Evolutionary conservation across 139 green algal species (phyloP), one percentile per base, ranked within the genome.

Genomic region (Auxenochlorella pyrenoidosa): DNA sequence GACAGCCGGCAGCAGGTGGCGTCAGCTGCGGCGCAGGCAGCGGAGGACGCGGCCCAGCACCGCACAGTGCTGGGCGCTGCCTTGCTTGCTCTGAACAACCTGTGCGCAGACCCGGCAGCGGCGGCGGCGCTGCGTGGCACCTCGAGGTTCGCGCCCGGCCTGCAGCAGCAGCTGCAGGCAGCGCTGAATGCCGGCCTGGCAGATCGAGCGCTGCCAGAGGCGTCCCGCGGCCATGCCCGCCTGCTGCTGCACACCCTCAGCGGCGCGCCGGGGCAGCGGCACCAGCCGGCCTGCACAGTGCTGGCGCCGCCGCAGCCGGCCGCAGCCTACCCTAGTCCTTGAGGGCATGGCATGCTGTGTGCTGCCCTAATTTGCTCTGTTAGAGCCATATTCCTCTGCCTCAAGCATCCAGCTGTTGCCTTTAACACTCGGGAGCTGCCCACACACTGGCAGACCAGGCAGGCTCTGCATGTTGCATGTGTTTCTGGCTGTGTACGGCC

Each of bases 231-330:
- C 22, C 41, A 75, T 24, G 80, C 80, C 10, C 80, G 59, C 40
- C 80, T 51, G n/a, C 40, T 85, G 40, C 80, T 85, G 40, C 59
- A 85, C 30, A 85, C 80, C 2, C 59, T 76, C 59, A 76, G 80
- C 41, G 80, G 80, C 38, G 80, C 40, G 24, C 80, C 80, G 15
- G 80, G 80, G 63, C 80, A 85, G 80, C 60, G 60, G 21, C 80
- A 75, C 18, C 16, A 22, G 15, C 40, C 72, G 8, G 80, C 41
- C 0, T 85, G 80, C 80, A 76, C 58, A 0, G n/a, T 24, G 8
- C 30, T 71, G 40, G 54, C 60, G 30, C 63, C 80, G 40, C 80
- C 80, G 30, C 16, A 26, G 2, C 59, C 59, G 0, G 5, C 80
- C 0, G 40, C 80, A 3, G 80, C 80, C 28, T 85, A 85, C 30